Evolutionary conservation across 495 filamentous ascomycete genomes (phyloP).

Genomic region (Penicillium diatomitis): DNA sequence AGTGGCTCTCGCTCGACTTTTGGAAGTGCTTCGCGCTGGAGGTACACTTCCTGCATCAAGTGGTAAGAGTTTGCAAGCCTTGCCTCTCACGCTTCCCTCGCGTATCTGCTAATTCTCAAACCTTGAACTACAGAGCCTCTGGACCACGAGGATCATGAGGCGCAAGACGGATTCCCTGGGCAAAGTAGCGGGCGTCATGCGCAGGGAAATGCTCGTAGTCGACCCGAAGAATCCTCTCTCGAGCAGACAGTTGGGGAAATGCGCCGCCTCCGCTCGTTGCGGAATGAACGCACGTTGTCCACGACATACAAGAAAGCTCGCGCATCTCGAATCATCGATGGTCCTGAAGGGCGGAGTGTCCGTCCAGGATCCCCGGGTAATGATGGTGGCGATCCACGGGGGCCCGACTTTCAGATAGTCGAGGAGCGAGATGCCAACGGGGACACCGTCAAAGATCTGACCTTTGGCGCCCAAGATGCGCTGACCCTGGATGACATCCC

Average conservation of each 20-base stretch:
- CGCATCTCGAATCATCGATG: conserved; percentile 87
- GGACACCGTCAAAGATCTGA: conserved; percentile 63
- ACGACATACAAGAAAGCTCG: conserved; percentile 84
- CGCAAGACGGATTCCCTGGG: conserved; percentile 51
- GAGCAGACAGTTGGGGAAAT: conserved; percentile 96
- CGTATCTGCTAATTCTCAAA: too few species aligned
- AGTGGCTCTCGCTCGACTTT: conserved; percentile 82
- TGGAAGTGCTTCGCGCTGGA: conserved; percentile 74
- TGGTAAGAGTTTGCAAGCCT: conserved; percentile 33
- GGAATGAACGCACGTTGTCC: conserved; percentile 87
- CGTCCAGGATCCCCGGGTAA: conserved; percentile 73
- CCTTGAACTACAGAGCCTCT: conserved; percentile 53
- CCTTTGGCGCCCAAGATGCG: conserved; percentile 83
- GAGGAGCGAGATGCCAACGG: conserved; percentile 73
- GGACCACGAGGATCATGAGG: conserved; percentile 57
- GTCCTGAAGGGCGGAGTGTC: conserved; percentile 67
- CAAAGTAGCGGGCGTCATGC: conserved; percentile 39
- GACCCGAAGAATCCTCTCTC: conserved; percentile 64
- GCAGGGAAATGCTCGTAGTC: conserved; percentile 49
- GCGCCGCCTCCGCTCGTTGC: conserved; percentile 77
- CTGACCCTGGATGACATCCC: conserved; percentile 95
- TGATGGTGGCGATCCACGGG: conserved; percentile 48
- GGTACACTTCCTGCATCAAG: conserved; percentile 70
- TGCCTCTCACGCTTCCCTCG: too few species aligned
- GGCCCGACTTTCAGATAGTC: conserved; percentile 65